Conservation (phyloP, 2,329 filamentous ascomycete genomes). For the Ascochyta koolunga region DNA sequence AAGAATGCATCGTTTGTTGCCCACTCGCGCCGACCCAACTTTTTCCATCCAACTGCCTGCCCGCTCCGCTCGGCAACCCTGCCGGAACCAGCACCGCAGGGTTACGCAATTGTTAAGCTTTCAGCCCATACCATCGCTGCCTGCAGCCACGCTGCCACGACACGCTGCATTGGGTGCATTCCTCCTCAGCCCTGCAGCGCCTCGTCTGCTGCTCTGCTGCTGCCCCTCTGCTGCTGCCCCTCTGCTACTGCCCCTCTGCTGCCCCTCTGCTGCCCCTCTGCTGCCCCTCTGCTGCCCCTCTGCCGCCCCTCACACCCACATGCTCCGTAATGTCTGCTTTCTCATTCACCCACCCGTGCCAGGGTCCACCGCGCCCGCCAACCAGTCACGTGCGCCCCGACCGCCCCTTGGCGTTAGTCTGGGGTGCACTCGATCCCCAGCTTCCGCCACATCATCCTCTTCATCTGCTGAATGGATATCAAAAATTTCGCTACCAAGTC, state of each 20-base stretch:
- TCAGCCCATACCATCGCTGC: conserved; percentile 26
- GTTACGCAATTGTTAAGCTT: conserved; percentile 28
- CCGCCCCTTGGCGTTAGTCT: no score
- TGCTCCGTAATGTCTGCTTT: conserved; percentile 2
- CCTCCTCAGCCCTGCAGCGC: conserved; percentile 1
- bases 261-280: no score
- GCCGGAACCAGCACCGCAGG: conserved; percentile 2
- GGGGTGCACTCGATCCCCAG: no score
- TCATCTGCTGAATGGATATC: no score
- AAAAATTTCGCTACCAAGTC: conserved; percentile 11
- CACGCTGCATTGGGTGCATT: background rate
- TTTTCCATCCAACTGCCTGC: conserved; percentile 25
- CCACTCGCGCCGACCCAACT: conserved; percentile 28
- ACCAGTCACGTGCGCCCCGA: conserved; percentile 13
- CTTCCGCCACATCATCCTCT: no score
- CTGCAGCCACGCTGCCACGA: conserved; percentile 11
- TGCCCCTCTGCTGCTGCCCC: no score
- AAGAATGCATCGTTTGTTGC: conserved; percentile 24
- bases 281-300: no score
- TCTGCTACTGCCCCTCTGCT: no score
- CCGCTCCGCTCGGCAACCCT: no score
- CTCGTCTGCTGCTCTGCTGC: no score
- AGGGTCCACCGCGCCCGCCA: conserved; percentile 1
- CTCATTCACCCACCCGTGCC: conserved; percentile 8
- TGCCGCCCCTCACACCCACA: background rate